phyloP scores from a whole-genome alignment of 768 basidiomycete genomes.

The Dioszegia hungarica region DNA sequence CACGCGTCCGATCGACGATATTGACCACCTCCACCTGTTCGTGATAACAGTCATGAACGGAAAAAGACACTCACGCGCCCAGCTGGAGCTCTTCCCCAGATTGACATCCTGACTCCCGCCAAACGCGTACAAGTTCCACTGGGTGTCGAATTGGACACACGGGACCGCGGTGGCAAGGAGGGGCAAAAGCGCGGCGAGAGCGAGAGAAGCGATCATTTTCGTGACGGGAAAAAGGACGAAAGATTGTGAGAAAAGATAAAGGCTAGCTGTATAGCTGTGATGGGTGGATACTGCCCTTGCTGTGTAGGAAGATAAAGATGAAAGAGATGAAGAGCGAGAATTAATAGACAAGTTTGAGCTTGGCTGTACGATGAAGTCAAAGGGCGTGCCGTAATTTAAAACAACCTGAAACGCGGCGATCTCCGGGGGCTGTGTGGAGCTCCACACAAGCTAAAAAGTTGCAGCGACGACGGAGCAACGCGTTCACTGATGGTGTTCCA shows the following conservation, averaged over 20 bases:
- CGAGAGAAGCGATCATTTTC: constrained; percentile 5
- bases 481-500: too few relatives aligned
- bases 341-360: background rate
- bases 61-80: constrained; percentile 56
- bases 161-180: constrained; percentile 47
- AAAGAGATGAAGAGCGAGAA: too few relatives aligned
- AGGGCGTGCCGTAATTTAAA: too few relatives aligned
- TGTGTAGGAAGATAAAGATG: too few relatives aligned
- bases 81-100: constrained; percentile 66
- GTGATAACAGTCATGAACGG: background rate
- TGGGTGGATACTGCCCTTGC: background rate
- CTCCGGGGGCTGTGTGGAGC: too few relatives aligned
- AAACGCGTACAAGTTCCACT: constrained; percentile 81
- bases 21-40: background rate
- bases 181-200: constrained; percentile 17
- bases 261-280: background rate
- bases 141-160: constrained; percentile 73
- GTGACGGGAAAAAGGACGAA: background rate
- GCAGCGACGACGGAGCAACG: too few relatives aligned
- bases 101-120: constrained; percentile 79
- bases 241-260: background rate
- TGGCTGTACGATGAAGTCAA: too few relatives aligned
- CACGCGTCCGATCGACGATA: background rate
- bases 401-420: too few relatives aligned
- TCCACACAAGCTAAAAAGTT: too few relatives aligned